Evolutionary conservation across 129 eudicot species (phyloP), one percentile per base, ranked within the genome.

Genomic region (Escallonia herrerae): DNA sequence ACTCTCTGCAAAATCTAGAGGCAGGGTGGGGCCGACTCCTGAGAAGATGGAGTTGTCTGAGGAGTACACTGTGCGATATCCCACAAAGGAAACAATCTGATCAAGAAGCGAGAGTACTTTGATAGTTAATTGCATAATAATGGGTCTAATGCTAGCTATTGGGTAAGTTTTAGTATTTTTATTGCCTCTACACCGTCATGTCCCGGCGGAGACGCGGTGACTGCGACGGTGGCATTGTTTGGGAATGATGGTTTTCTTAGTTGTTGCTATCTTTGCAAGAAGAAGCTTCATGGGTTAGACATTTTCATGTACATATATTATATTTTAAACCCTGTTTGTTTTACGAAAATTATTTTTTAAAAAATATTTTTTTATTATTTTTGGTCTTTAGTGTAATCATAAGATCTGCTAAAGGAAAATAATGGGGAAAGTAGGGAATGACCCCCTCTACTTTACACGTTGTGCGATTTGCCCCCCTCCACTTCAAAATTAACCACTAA

Each of bases 231-330:
- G 41, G 59, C 57, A 64, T 75, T 74, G 63, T 82, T 86, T 74
- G 71, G 58, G 43, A 73, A 65, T 39, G 83, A 69, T 37, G 91
- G 77, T 77, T 88, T 84, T 76, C 75, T 88, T 72, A 84, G 69
- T 65, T 68, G 61, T 72, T 88, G 96, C 64, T 15, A 69, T 67
- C 91, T 84, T 54, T 88, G 91, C 73, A 74, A 77, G 84, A 88
- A 88, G 72, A 56, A 71, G 91, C 96, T 88, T 77, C 86, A 77
- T 67, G 96, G 96, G 8, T 72, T 88, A 82, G 91, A 88, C 68
- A 82, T 88, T 63, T 88, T 84, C 76, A 88, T 88, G 84, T 88
- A 88, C 75, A 88, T 91, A 91, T 88, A 79, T 70, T n/a, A n/a
- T n/a, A n/a, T n/a, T n/a, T n/a, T n/a, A n/a, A 69, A 13, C 43